Evolutionary conservation across 257 asterid species (phyloP).

Genomic region (Jaltomata sinuosa): DNA sequence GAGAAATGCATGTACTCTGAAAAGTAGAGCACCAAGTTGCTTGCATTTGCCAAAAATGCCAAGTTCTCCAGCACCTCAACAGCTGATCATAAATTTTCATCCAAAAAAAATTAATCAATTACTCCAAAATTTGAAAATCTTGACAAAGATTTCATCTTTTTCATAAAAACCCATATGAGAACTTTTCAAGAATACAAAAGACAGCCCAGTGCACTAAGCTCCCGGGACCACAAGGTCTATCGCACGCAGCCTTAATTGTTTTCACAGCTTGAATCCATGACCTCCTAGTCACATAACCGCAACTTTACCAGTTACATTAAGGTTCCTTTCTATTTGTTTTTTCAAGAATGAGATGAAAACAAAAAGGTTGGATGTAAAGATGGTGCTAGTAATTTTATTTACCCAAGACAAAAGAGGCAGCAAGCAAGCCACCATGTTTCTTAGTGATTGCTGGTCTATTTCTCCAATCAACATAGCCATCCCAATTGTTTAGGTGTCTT

Average conservation of each 20-base stretch:
- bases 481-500: constrained; percentile 45
- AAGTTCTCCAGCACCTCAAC: constrained; percentile 58
- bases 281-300: background rate
- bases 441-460: constrained; percentile 48
- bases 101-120: constrained; percentile 19
- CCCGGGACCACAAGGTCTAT: background rate
- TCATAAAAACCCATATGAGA: background rate
- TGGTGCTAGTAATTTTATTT: background rate
- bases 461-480: constrained; percentile 79
- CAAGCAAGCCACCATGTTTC: constrained; percentile 82
- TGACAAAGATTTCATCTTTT: background rate
- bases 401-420: constrained; percentile 90
- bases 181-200: no score
- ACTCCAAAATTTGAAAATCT: background rate
- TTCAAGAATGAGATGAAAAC: background rate
- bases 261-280: background rate
- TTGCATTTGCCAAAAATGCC: constrained; percentile 85
- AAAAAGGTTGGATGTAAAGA: no score
- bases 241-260: background rate
- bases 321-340: background rate
- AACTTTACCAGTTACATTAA: background rate
- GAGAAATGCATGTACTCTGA: constrained; percentile 67
- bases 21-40: constrained; percentile 78
- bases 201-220: background rate
- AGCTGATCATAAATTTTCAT: background rate